Evolutionary conservation across 805 yeast species (phyloP), one percentile per base, ranked within the genome.

Genomic region (Limtongia smithiae): DNA sequence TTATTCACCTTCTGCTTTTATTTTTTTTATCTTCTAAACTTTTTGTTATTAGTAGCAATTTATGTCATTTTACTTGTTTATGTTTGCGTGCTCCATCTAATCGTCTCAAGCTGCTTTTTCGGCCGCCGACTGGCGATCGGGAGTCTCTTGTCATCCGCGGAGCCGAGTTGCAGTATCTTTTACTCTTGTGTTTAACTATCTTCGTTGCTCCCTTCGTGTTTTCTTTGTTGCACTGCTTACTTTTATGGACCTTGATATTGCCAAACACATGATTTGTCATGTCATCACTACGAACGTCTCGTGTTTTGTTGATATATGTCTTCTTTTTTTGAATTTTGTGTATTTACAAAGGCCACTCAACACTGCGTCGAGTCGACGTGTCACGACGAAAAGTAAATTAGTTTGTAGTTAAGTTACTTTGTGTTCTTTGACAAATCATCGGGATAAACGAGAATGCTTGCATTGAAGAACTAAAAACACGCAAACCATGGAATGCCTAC

Each of bases 31-130:
- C 17, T 41, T 48, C 35, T 42, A 37, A 35, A 17, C 38, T 44
- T 50, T 38, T 40, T 46, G 42, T 28, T 50, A 33, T 49, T 44
- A 44, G 41, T 44, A 51, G 42, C 44, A 49, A 44, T 39, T 44
- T 40, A 50, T 37, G 46, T 39, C 43, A 38, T 41, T n/a, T 18
- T 33, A 41, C 36, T 14, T 32, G 28, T 48, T 44, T 37, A 15
- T 42, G 37, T 45, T 18, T 30, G 37, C 38, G 37, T 35, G 31
- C 39, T 41, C 35, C 17, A 32, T 24, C n/a, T 33, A 40, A 42
- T n/a, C 31, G 22, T 39, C n/a, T 21, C 30, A 46, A 31, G 28
- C 28, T 46, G 21, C 15, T 5, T 25, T 20, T n/a, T 31, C 9
- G 36, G n/a, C n/a, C n/a, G n/a, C n/a, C n/a, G n/a, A n/a, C n/a